Conservation (phyloP, 257 asterid species). For the Mitragyna speciosa region DNA sequence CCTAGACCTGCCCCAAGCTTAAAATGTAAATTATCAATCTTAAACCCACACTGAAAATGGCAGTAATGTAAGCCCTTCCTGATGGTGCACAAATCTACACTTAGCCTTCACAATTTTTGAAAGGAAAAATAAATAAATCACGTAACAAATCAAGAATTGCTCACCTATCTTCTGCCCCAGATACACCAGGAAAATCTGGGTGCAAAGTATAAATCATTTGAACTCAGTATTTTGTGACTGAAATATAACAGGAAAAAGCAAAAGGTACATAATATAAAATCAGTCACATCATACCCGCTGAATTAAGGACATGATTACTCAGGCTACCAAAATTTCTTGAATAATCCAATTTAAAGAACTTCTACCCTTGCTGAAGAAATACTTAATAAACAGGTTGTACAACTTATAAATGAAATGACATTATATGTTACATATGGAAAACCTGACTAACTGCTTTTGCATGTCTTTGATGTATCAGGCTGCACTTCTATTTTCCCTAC, state of each 20-base stretch:
- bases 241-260: background rate
- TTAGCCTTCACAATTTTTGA: background rate
- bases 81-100: background rate
- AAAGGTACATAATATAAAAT: slow-evolving; percentile 2
- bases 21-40: background rate
- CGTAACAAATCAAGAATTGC: no score
- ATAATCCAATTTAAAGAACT: slow-evolving; percentile 21
- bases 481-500: slow-evolving; percentile 29
- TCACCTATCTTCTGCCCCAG: background rate
- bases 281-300: slow-evolving; percentile 3
- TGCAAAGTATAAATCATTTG: background rate
- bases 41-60: background rate
- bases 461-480: slow-evolving; percentile 34
- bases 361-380: slow-evolving; percentile 18
- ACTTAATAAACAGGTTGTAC: slow-evolving; percentile 23
- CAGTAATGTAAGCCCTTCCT: background rate
- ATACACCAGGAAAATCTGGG: background rate
- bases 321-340: slow-evolving; percentile 1
- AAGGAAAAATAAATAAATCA: background rate
- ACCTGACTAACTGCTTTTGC: slow-evolving; percentile 29
- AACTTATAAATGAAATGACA: slow-evolving; percentile 15
- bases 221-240: background rate
- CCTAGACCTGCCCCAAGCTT: background rate
- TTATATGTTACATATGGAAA: slow-evolving; percentile 25
- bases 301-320: background rate